A percentile compares a stretch with the other conserved stretches of the same genome.
Evolutionary conservation across 257 asterid genomes (phyloP).

Genomic region (Solanum neorickii): DNA sequence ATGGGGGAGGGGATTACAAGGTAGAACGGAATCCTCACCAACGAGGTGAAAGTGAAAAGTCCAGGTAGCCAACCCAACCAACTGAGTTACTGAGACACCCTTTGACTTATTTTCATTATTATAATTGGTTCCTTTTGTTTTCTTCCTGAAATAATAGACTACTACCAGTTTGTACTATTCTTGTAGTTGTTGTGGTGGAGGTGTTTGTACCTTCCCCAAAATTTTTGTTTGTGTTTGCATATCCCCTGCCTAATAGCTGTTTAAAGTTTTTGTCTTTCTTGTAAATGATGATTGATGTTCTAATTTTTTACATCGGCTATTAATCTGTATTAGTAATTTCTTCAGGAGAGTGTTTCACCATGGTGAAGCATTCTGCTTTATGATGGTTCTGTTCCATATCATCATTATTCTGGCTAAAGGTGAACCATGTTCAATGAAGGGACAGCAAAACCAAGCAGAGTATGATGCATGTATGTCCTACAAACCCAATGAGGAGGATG

Average conservation of each 20-base stretch:
- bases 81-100: background rate
- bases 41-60: background rate
- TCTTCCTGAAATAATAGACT: background rate
- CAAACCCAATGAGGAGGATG: slow-evolving; percentile 8
- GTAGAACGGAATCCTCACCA: background rate
- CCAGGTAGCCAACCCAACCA: background rate
- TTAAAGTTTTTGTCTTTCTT: background rate
- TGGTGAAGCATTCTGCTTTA: slow-evolving; percentile 6
- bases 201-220: background rate
- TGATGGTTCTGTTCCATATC: slow-evolving; percentile 11
- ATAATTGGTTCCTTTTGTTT: background rate
- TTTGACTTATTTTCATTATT: background rate
- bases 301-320: background rate
- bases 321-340: background rate
- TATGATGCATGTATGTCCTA: slow-evolving; percentile 26
- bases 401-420: slow-evolving; percentile 6
- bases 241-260: background rate
- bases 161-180: background rate
- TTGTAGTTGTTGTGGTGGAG: background rate
- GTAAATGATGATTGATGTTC: background rate
- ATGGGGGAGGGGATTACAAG: background rate
- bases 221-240: background rate
- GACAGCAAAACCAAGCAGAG: slow-evolving; percentile 15
- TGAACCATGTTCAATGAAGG: slow-evolving; percentile 20
- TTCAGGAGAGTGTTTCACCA: slow-evolving; percentile 13